Evolutionary conservation across 768 basidiomycete species (phyloP).

Genomic region (Tulasnella sp.): DNA sequence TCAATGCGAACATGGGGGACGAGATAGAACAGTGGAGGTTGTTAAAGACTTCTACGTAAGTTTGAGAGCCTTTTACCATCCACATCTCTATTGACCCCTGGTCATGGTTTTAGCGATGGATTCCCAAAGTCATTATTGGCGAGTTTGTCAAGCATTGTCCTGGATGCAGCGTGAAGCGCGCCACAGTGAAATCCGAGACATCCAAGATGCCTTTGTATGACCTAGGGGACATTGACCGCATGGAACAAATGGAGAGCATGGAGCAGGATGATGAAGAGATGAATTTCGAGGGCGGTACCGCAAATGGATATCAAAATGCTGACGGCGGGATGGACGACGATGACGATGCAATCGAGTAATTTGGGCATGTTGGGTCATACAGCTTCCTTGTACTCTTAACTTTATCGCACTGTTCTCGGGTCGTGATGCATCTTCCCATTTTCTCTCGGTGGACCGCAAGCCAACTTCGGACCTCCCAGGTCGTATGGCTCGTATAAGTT

Average conservation of each 20-base stretch:
- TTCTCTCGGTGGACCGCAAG: no score
- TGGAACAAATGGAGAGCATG: conserved; percentile 6
- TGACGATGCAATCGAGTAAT: background rate
- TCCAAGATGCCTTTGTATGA: conserved; percentile 14
- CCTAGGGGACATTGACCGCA: conserved; percentile 3
- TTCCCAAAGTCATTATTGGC: conserved; percentile 18
- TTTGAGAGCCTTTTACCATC: background rate
- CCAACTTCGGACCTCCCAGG: no score
- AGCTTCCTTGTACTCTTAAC: background rate
- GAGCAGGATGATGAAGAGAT: conserved; percentile 10
- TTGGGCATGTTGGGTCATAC: no score
- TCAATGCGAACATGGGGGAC: conserved; percentile 17
- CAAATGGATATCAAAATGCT: background rate
- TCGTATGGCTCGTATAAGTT: no score
- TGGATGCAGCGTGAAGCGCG: conserved; percentile 13
- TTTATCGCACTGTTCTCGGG: background rate
- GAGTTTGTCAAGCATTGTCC: conserved; percentile 17
- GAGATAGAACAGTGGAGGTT: conserved; percentile 14
- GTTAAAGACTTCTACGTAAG: conserved; percentile 18
- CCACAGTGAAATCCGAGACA: conserved; percentile 12
- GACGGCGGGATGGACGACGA: background rate
- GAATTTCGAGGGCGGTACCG: background rate
- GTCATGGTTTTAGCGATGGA: conserved; percentile 1
- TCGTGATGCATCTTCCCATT: background rate
- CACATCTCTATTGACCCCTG: background rate